Percentiles rank a stretch among this genome's conserved stretches.
These are phyloP conservation scores for Pseudonitzschia multiseries DNA, from an alignment of 108 stramenopile species.

Conservation along the genomic window DNA sequence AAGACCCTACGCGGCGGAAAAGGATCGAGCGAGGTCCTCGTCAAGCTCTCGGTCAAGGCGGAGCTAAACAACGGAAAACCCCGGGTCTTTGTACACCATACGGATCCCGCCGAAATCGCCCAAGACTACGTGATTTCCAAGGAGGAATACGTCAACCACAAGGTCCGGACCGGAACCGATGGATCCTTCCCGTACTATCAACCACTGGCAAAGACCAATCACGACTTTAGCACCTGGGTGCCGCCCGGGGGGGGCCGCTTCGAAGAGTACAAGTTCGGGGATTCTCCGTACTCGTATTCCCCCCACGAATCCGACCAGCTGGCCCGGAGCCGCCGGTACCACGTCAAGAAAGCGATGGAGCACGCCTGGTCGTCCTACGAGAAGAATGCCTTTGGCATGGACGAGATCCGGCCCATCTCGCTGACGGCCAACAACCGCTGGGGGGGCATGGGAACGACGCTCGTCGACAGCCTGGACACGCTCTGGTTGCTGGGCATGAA, in stretches of 20 bases:
- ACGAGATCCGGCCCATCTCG: constrained; percentile 73
- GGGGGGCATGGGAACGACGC: constrained; percentile 91
- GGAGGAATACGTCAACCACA: constrained; percentile 17
- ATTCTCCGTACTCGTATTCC: constrained; percentile 32
- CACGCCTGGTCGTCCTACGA: constrained; percentile 75
- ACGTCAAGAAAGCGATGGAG: constrained; percentile 70
- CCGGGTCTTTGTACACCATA: too few relatives aligned
- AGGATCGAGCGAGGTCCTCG: too few relatives aligned
- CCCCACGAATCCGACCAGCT: constrained; percentile 50
- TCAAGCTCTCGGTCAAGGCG: too few relatives aligned
- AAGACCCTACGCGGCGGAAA: too few relatives aligned
- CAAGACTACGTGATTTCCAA: not conserved
- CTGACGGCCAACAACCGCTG: constrained; percentile 53
- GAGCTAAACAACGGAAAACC: too few relatives aligned
- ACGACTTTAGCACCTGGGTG: constrained; percentile 40
- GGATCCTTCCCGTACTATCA: constrained; percentile 40
- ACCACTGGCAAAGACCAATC: constrained; percentile 23
- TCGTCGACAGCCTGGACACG: constrained; percentile 96
- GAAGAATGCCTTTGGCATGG: constrained; percentile 78
- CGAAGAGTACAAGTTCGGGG: constrained; percentile 54
- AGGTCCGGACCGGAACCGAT: constrained; percentile 2
- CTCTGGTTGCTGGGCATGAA: constrained; percentile 95
- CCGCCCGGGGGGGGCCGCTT: constrained; percentile 60
- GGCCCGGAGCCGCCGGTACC: constrained; percentile 64
- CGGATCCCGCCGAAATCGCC: too few relatives aligned